phyloP scores from a whole-genome alignment of 2,329 filamentous ascomycete species.

The Albophoma yamanashiensis region DNA sequence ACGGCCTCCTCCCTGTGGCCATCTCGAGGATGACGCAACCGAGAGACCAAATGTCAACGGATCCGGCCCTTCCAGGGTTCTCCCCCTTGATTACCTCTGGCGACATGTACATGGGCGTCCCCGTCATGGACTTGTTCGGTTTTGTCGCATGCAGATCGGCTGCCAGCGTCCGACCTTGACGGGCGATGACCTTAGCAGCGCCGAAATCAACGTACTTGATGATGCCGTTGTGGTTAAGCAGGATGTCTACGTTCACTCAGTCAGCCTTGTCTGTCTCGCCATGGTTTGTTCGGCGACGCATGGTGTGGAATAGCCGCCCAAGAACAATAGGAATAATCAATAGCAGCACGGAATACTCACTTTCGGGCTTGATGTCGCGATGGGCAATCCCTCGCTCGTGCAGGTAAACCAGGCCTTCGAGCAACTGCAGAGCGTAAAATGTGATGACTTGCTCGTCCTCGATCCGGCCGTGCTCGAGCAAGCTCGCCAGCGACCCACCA shows the following conservation, averaged over 20 bases:
- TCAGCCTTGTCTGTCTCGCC: conserved; percentile 6
- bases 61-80: conserved; percentile 66
- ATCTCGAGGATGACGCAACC: conserved; percentile 97
- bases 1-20: conserved; percentile 87
- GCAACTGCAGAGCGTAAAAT: conserved; percentile 88
- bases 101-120: conserved; percentile 99
- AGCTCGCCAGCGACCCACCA: conserved; percentile 77
- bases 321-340: background rate
- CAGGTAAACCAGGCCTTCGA: conserved; percentile 88
- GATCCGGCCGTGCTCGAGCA: conserved; percentile 91
- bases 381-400: conserved; percentile 89
- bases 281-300: background rate
- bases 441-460: conserved; percentile 97
- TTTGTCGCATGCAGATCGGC: conserved; percentile 45
- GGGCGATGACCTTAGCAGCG: conserved; percentile 91
- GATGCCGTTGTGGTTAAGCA: conserved; percentile 93
- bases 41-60: conserved; percentile 92
- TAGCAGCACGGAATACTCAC: conserved; percentile 38
- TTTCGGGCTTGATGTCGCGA: conserved; percentile 96
- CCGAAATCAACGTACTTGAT: conserved; percentile 99
- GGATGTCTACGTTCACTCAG: conserved; percentile 52
- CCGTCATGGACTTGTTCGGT: conserved; percentile 86
- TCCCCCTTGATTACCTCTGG: conserved; percentile 95
- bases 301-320: background rate
- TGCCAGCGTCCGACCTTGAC: conserved; percentile 79